Base-by-base conservation (phyloP, 371 early-diverging fungal genomes). In the Rhizomucor miehei region DNA sequence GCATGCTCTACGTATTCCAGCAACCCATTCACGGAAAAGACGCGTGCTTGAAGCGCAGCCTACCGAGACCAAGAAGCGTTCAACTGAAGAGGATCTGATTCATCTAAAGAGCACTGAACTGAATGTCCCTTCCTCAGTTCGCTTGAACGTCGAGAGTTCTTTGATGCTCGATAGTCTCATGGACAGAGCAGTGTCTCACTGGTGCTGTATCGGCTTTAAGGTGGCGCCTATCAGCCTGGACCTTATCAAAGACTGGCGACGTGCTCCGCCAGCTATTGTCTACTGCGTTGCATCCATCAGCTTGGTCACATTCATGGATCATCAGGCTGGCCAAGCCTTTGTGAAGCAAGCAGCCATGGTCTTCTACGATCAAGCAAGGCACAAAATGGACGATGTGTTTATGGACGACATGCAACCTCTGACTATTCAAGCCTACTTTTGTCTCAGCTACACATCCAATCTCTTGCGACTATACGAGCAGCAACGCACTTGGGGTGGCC, bases 121-220 rank as follows among this genome's bases (percentile, higher is more conserved):
- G 0, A 48, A 6, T n/a, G 37, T 63, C 1, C 59, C 64, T 0
- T 20, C 47, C 2, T 54, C 59, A 1, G 38, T 63, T 11, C 44
- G 49, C 36, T 19, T 54, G 13, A 57, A 50, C 21, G 44, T 58
- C 11, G 58, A 54, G 29, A 55, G 52, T 16, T 48, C 62, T 8
- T 34, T 51, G 25, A 46, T 63, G 46, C 52, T 63, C 2, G 63
- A 61, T 2, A 56, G 39, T 17, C 43, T 68, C 5, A 68, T 68
- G 62, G 39, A 53, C 9, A 34, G 34, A 1, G 68, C 64, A 1
- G 36, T 48, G 13, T 24, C 51, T 0, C 60, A 68, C 24, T 68
- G 68, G 68, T 68, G 68, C 46, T 68, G 68, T 20, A 59, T 68
- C 20, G 68, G 64, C 0, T 68, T 68, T 48, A 68, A 68, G 36